Base-by-base conservation (phyloP, 495 filamentous ascomycete genomes). In the Penicillium chermesinum region DNA sequence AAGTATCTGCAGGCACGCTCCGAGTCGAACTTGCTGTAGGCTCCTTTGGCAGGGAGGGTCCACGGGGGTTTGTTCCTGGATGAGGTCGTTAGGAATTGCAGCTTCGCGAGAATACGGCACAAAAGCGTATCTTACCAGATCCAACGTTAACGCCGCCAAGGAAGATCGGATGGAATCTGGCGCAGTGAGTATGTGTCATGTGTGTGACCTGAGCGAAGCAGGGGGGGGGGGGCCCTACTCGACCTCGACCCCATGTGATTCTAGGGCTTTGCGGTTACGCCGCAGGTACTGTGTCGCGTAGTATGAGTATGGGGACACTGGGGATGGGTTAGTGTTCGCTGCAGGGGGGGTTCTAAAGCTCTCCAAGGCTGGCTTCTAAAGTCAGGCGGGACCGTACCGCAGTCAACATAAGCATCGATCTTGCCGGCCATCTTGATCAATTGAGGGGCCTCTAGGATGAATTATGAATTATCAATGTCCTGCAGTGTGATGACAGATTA, bases 1-100 rank as follows among this genome's bases (percentile, higher is more conserved):
- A 78, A 78, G 61, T 80, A 78, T 48, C 64, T 64, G 46, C 72
- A 69, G 25, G 83, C 72, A n/a, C 84, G 78, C 5, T 54, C 52
- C 3, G 55, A 55, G 59, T 88, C 86, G 55, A 71, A 77, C 27
- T 52, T 39, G 25, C 66, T 65, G 58, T 88, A 81, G 8, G 45
- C 53, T 13, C 76, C 81, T 70, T 90, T 89, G 37, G 80, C 80
- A 4, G 82, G 80, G 20, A 85, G 63, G 1, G 71, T 77, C 83
- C 83, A 87, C 4, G 87, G 87, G 0, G 87, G 87, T 49, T 80
- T 81, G 67, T 91, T 89, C 33, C 84, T 83, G 79, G 44, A 33
- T 7, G 22, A 1, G 0, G 22, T 15, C 9, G 12, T 12, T 18
- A 1, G 18, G 38, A 8, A 37, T 13, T 21, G 9, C 15, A 3